Conservation (phyloP, 164 flowering plant species). For the grape (Vitis vinifera) region DNA sequence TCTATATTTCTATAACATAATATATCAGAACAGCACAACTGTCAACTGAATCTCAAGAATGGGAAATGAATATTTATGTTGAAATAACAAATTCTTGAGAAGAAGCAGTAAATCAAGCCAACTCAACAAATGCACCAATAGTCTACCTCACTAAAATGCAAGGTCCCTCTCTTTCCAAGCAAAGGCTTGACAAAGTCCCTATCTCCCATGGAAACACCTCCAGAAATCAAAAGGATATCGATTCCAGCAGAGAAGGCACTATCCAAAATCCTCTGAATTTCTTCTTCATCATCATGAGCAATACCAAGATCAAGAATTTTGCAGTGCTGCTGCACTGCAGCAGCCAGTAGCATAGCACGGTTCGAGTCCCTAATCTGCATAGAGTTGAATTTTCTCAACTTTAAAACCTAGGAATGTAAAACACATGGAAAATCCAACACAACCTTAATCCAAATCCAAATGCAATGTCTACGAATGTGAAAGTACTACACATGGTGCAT, state of each 20-base stretch:
- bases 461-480: background rate
- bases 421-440: background rate
- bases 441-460: background rate
- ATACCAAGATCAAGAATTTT: constrained; percentile 86
- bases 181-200: constrained; percentile 87
- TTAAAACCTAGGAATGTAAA: background rate
- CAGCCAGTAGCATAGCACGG: constrained; percentile 87
- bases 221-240: constrained; percentile 81
- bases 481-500: background rate
- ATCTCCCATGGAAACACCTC: constrained; percentile 99
- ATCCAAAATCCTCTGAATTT: constrained; percentile 59
- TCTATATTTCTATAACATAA: background rate
- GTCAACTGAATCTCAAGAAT: background rate
- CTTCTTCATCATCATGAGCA: constrained; percentile 73
- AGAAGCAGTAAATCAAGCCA: no score
- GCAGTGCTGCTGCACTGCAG: constrained; percentile 74
- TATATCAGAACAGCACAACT: no score
- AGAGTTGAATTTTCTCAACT: constrained; percentile 5
- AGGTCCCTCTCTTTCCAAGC: constrained; percentile 65
- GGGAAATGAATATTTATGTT: background rate
- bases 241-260: constrained; percentile 58
- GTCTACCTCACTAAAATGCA: constrained; percentile 68
- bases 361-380: constrained; percentile 95
- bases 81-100: no score
- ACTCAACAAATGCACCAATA: constrained; percentile 7